Evolutionary conservation across 257 asterid genomes (phyloP).

Genomic region (Solanum bulbocastanum): DNA sequence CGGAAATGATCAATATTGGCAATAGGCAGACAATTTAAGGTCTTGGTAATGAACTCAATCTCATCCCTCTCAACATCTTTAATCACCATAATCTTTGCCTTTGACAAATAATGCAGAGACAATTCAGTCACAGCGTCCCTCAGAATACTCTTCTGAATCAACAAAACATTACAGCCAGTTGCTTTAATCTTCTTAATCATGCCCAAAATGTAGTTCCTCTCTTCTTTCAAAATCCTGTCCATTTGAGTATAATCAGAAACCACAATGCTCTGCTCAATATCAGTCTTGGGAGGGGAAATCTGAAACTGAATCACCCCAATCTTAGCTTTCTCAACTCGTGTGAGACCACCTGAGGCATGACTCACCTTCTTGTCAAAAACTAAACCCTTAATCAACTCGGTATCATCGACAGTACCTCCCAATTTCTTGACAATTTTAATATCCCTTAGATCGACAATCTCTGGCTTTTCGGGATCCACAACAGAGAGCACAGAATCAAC

Average conservation of each 20-base stretch:
- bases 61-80: conserved; percentile 98
- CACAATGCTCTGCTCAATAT: conserved; percentile 93
- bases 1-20: conserved; percentile 92
- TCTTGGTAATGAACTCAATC: conserved; percentile 96
- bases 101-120: conserved; percentile 85
- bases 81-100: conserved; percentile 88
- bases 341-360: conserved; percentile 88
- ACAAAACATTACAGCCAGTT: conserved; percentile 80
- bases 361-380: conserved; percentile 97
- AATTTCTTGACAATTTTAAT: conserved; percentile 82
- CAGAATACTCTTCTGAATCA: conserved; percentile 98
- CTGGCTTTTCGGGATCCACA: conserved; percentile 86
- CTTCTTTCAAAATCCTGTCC: conserved; percentile 98
- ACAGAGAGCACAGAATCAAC: conserved; percentile 92
- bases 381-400: conserved; percentile 69
- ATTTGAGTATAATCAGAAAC: conserved; percentile 96
- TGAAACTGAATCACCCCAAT: conserved; percentile 92
- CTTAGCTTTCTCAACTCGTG: conserved; percentile 86
- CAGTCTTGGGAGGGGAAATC: conserved; percentile 96
- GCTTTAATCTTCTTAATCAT: conserved; percentile 96
- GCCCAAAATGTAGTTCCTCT: conserved; percentile 82
- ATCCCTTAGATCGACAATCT: conserved; percentile 84
- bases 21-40: conserved; percentile 91
- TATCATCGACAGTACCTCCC: conserved; percentile 96
- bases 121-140: conserved; percentile 96